Conservation (phyloP, 2,329 filamentous ascomycete species). For the Neurospora crassa region DNA sequence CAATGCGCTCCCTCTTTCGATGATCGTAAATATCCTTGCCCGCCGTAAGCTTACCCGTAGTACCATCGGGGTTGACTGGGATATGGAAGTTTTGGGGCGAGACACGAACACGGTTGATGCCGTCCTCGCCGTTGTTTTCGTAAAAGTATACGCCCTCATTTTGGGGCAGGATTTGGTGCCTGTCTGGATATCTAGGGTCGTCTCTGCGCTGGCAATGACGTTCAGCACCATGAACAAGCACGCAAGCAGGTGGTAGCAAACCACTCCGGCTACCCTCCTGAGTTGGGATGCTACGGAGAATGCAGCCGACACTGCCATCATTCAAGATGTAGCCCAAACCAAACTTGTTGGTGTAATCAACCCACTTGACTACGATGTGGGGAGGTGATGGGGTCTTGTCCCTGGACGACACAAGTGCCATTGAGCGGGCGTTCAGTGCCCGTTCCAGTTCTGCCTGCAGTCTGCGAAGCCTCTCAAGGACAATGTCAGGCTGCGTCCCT, state of each 20-base stretch:
- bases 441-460: constrained; percentile 53
- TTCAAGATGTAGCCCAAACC: constrained; percentile 77
- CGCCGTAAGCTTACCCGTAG: constrained; percentile 49
- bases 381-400: constrained; percentile 45
- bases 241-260: constrained; percentile 57
- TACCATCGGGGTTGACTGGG: constrained; percentile 44
- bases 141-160: constrained; percentile 61
- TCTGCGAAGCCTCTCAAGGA: constrained; percentile 44
- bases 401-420: constrained; percentile 49
- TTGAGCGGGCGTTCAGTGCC: constrained; percentile 52
- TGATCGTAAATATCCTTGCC: constrained; percentile 58
- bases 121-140: constrained; percentile 57
- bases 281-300: constrained; percentile 47
- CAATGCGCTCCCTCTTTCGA: constrained; percentile 55
- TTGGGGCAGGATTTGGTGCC: constrained; percentile 55
- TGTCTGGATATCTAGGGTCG: constrained; percentile 44
- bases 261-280: constrained; percentile 39
- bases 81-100: constrained; percentile 53
- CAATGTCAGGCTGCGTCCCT: constrained; percentile 46
- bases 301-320: constrained; percentile 70
- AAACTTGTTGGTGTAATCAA: constrained; percentile 82
- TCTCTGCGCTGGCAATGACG: constrained; percentile 55
- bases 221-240: constrained; percentile 63
- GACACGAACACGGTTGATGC: constrained; percentile 54
- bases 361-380: constrained; percentile 68